Evolutionary conservation across 345 rosid genomes (phyloP).

Genomic region (Dimocarpus longan): DNA sequence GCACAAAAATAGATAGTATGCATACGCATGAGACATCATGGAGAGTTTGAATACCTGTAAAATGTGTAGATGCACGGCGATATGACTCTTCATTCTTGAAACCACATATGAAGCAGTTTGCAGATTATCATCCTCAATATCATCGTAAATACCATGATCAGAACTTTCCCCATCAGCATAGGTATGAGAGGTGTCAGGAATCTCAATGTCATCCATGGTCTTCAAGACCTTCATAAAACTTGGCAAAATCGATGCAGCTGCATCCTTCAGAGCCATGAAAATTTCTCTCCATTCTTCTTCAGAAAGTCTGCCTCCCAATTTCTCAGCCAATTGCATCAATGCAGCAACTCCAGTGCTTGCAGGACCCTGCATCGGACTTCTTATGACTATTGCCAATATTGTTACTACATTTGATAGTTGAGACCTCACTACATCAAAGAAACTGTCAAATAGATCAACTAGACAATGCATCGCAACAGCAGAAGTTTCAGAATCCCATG

Average conservation of each 20-base stretch:
- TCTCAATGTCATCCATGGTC: slow-evolving; percentile 62
- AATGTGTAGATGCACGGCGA: slow-evolving; percentile 71
- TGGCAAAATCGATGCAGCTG: slow-evolving; percentile 60
- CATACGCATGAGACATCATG: not conserved
- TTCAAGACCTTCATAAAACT: slow-evolving; percentile 71
- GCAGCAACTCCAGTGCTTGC: slow-evolving; percentile 78
- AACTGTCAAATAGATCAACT: slow-evolving; percentile 68
- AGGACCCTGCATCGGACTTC: slow-evolving; percentile 76
- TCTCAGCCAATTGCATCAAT: slow-evolving; percentile 59
- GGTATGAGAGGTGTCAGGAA: slow-evolving; percentile 38
- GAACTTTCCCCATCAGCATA: slow-evolving; percentile 57
- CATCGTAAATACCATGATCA: slow-evolving; percentile 60
- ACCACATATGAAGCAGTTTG: slow-evolving; percentile 75
- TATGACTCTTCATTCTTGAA: slow-evolving; percentile 82
- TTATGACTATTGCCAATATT: slow-evolving; percentile 67
- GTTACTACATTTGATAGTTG: slow-evolving; percentile 66
- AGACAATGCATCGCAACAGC: slow-evolving; percentile 71
- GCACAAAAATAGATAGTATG: not conserved
- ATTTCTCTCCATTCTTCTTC: slow-evolving; percentile 77
- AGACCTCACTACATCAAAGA: slow-evolving; percentile 59
- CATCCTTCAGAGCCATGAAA: slow-evolving; percentile 69
- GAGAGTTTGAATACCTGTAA: slow-evolving; percentile 53
- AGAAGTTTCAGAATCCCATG: slow-evolving; percentile 84
- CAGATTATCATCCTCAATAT: slow-evolving; percentile 70
- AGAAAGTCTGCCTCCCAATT: slow-evolving; percentile 58